A percentile compares a stretch with the other conserved stretches of the same genome.
Conservation (phyloP, 2,329 filamentous ascomycete genomes). For the Neocatenulostroma microsporum region DNA sequence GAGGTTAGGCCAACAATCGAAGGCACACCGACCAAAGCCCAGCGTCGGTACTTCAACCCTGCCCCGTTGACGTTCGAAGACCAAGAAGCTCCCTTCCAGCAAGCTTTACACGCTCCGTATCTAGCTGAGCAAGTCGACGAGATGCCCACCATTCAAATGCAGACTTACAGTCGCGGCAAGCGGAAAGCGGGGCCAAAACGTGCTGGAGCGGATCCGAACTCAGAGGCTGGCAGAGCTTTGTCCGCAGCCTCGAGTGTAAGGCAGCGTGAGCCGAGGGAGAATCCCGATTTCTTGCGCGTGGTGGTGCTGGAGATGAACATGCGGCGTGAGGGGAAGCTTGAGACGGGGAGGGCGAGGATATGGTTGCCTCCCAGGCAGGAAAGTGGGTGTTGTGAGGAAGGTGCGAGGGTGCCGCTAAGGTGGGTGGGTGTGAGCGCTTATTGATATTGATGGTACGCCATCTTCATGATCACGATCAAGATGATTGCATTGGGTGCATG, state of each 20-base stretch:
- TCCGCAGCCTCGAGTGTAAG: slow-evolving; percentile 34
- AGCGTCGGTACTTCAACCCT: slow-evolving; percentile 56
- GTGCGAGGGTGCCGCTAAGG: slow-evolving; percentile 17
- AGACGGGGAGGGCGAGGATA: slow-evolving; percentile 50
- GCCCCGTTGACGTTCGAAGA: slow-evolving; percentile 35
- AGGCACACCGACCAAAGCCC: slow-evolving; percentile 46
- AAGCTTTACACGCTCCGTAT: slow-evolving; percentile 29
- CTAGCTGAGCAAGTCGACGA: slow-evolving; percentile 29
- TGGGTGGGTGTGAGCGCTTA: slow-evolving; percentile 27
- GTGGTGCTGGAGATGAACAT: slow-evolving; percentile 63
- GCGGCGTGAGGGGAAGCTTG: slow-evolving; percentile 55
- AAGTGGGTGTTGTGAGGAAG: slow-evolving; percentile 13
- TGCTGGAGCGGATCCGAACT: slow-evolving; percentile 33
- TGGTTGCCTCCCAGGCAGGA: slow-evolving; percentile 52
- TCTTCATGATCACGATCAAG: too few species aligned
- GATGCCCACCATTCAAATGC: slow-evolving; percentile 54
- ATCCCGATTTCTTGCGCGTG: slow-evolving; percentile 55
- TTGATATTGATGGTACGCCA: too few species aligned
- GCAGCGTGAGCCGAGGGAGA: slow-evolving; percentile 56
- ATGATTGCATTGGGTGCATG: too few species aligned
- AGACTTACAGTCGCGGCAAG: slow-evolving; percentile 47
- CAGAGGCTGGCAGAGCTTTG: slow-evolving; percentile 37
- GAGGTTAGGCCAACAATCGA: slow-evolving; percentile 53
- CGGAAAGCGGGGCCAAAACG: slow-evolving; percentile 26
- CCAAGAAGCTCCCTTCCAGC: slow-evolving; percentile 30